Evolutionary conservation across 257 asterid genomes (phyloP), one percentile per base, ranked within the genome.

Genomic region (Solanum chmielewskii): DNA sequence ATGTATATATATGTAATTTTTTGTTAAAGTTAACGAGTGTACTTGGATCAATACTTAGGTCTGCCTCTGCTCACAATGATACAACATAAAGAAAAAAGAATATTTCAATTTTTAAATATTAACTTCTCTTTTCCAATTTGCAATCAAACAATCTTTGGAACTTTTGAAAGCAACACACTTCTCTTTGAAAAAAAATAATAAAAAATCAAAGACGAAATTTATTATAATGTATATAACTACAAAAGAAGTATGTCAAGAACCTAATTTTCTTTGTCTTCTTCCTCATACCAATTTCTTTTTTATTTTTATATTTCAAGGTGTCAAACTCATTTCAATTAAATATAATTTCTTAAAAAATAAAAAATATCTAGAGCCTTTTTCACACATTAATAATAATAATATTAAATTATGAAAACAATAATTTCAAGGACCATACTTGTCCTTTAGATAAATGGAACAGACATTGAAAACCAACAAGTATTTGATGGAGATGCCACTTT

Each of bases 1-100:
- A 41, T 9, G 3, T 41, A 8, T 41, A 41, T 41, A 41, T 15
- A 2, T 49, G 0, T 49, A 0, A 16, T 5, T 49, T 49, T 49
- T 49, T 49, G 0, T 33, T 3, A 3, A 52, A 52, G 23, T 18
- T 52, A 52, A 52, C 9, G 0, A 6, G 7, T 6, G 0, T 1
- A 0, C 23, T 5, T 52, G 10, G 9, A 15, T 9, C 23, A 3
- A 14, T 7, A 52, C 0, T 0, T 6, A 1, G 62, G 4, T 0
- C 11, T 4, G 0, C 11, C 62, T 52, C 0, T 52, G 10, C n/a
- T 8, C 71, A 64, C 71, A n/a, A n/a, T n/a, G 29, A 64, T 62
- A 64, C 59, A 49, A 5, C 9, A 49, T 31, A 64, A 15, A n/a
- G 11, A 64, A n/a, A n/a, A n/a, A 18, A 52, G 0, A 1, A 10